Evolutionary conservation across 768 basidiomycete genomes (phyloP).

Genomic region (Mycena maculata): DNA sequence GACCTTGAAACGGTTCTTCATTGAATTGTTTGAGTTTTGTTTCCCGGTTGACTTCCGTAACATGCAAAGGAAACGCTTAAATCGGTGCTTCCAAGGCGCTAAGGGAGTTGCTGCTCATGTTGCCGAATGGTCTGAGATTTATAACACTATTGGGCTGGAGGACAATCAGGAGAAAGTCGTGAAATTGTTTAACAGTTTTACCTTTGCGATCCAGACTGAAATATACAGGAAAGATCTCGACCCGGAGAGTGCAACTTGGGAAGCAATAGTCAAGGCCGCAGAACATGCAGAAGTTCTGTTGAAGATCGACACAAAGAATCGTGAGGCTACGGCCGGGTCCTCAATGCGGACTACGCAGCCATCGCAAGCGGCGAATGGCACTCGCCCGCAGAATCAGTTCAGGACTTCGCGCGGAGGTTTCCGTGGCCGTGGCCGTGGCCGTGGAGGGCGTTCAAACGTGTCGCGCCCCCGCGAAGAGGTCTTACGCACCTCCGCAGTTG

Average conservation of each 20-base stretch:
- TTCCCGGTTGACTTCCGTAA: slow-evolving; percentile 45
- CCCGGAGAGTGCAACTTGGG: slow-evolving; percentile 21
- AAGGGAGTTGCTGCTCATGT: slow-evolving; percentile 37
- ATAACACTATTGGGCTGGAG: slow-evolving; percentile 36
- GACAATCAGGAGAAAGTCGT: slow-evolving; percentile 35
- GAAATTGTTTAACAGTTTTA: slow-evolving; percentile 41
- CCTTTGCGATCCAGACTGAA: slow-evolving; percentile 27
- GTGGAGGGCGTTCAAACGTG: not conserved
- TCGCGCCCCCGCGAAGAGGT: not conserved
- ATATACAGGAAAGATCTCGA: slow-evolving; percentile 27
- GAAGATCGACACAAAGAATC: not conserved
- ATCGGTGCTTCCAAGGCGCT: slow-evolving; percentile 9
- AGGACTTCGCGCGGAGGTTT: not conserved
- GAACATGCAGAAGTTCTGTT: slow-evolving; percentile 1
- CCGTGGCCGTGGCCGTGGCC: not conserved
- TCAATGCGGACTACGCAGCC: not conserved
- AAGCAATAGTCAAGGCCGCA: no score
- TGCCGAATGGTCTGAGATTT: no score
- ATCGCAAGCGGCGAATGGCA: not conserved
- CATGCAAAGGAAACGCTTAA: not conserved
- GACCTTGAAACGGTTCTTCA: slow-evolving; percentile 44
- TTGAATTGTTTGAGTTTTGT: slow-evolving; percentile 49
- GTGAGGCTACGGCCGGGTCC: not conserved
- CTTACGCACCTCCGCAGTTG: not conserved
- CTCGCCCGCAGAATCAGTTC: not conserved